Evolutionary conservation across 2,329 filamentous ascomycete genomes (phyloP), one percentile per base, ranked within the genome.

Genomic region (Dichotomopilus funicola): DNA sequence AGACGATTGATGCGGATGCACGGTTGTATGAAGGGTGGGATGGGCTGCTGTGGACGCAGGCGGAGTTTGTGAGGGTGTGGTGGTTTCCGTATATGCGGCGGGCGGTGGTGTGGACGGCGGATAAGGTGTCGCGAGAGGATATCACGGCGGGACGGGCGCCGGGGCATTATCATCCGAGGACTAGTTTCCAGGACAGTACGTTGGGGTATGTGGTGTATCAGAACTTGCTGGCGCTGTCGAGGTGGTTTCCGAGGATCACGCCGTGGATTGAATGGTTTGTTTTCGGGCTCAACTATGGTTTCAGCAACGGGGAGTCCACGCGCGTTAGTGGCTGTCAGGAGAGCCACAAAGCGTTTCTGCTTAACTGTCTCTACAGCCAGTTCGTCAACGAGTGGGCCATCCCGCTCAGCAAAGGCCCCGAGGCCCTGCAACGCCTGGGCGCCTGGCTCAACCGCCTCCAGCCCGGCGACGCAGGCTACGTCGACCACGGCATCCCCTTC

Each of bases 301-400:
- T 96, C 78, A 44, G 58, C 19, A 64, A 67, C 62, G 77, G 77
- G 37, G 81, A 89, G 58, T 84, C 83, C 49, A 79, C 78, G 3
- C 78, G 79, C 51, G 87, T 83, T 42, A 78, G 79, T n/a, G 92
- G 87, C 5, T 82, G 96, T 13, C 88, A 96, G 71, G 84, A 87
- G 27, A 88, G 87, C 60, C 83, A 87, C 57, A 77, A 86, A 61
- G 92, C 91, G 10, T 80, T 97, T 46, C 78, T 96, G 51, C 92
- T 99, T 88, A 94, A 99, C 75, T 99, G 94, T 67, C 81, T 97
- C 5, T 99, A 96, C 76, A 92, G 88, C n/a, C 94, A 99, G 68
- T 96, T 90, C 65, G 94, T 99, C 62, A 96, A 99, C 70, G 94
- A 99, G 70, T 99, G 94, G 94, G 92, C 92, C 0, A 80, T 99